phyloP scores from a whole-genome alignment of 129 eudicot genomes.

The Flaveria sonorensis region DNA sequence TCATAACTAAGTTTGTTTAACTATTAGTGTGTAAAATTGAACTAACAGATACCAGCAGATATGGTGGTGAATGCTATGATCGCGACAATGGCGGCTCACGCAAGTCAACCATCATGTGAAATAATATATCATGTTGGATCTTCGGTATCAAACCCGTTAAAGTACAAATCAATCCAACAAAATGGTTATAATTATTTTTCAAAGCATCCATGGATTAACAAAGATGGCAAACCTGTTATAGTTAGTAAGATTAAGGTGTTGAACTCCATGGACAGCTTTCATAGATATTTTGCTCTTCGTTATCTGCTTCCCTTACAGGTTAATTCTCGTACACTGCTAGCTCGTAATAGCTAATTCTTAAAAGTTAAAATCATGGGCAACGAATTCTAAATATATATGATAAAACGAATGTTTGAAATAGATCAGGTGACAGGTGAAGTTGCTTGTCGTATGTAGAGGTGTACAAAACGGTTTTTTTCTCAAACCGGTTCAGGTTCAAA shows the following conservation, averaged over 20 bases:
- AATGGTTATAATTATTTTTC: slow-evolving; percentile 37
- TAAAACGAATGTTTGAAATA: too few relatives aligned
- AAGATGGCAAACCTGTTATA: slow-evolving; percentile 44
- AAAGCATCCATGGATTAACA: slow-evolving; percentile 43
- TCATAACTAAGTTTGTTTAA: too few relatives aligned
- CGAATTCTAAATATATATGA: too few relatives aligned
- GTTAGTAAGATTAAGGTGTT: slow-evolving; percentile 33
- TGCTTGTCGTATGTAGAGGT: too few relatives aligned
- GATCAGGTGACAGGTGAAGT: too few relatives aligned
- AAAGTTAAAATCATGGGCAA: too few relatives aligned
- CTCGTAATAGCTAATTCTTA: too few relatives aligned
- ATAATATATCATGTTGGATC: slow-evolving; percentile 53
- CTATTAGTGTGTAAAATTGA: too few relatives aligned
- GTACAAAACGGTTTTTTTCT: too few relatives aligned
- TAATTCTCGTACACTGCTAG: background rate
- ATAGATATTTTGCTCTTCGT: slow-evolving; percentile 38
- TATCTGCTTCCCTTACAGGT: slow-evolving; percentile 55
- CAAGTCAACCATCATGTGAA: slow-evolving; percentile 27
- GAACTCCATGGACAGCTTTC: slow-evolving; percentile 49
- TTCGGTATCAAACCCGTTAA: slow-evolving; percentile 49
- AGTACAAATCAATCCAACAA: slow-evolving; percentile 28
- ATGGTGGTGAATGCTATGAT: slow-evolving; percentile 60
- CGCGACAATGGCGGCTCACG: slow-evolving; percentile 46
- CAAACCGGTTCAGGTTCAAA: too few relatives aligned
- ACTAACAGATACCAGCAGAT: slow-evolving; percentile 47